These are phyloP conservation scores for Taiozyma sp. DNA, from an alignment of 1,139 yeast species.

Conservation along the genomic window DNA sequence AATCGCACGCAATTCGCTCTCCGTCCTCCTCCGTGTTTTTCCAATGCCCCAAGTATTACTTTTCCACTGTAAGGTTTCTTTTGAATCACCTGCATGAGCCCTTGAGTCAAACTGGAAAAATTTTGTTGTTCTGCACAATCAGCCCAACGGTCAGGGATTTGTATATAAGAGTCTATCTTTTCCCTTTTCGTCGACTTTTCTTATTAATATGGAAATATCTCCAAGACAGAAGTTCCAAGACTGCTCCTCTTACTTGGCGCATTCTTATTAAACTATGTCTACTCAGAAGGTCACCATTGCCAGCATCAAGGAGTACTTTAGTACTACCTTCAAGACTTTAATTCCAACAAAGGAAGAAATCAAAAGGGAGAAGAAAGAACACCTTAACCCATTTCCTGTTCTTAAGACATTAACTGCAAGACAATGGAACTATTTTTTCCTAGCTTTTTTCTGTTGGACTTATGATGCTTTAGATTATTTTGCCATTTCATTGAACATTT, in stretches of 20 bases:
- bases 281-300: neutral
- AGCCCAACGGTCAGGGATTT: neutral
- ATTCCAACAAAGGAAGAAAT: slow-evolving; percentile 34
- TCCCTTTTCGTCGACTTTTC: neutral
- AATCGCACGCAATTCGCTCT: too few relatives aligned
- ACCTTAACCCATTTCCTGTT: slow-evolving; percentile 53
- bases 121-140: neutral
- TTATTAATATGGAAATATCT: neutral
- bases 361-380: slow-evolving; percentile 25
- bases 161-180: neutral
- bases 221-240: neutral
- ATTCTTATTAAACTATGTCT: neutral
- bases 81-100: neutral
- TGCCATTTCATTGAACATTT: slow-evolving; percentile 58
- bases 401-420: slow-evolving; percentile 38
- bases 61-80: neutral
- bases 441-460: slow-evolving; percentile 71
- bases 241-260: neutral
- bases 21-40: too few relatives aligned
- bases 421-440: slow-evolving; percentile 58
- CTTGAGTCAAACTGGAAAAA: neutral
- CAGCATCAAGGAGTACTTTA: slow-evolving; percentile 29
- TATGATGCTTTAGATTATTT: slow-evolving; percentile 80
- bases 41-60: too few relatives aligned
- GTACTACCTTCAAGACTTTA: slow-evolving; percentile 38